Evolutionary conservation across 805 yeast species (phyloP).

Genomic region (Wilhelminamyces savonicus): DNA sequence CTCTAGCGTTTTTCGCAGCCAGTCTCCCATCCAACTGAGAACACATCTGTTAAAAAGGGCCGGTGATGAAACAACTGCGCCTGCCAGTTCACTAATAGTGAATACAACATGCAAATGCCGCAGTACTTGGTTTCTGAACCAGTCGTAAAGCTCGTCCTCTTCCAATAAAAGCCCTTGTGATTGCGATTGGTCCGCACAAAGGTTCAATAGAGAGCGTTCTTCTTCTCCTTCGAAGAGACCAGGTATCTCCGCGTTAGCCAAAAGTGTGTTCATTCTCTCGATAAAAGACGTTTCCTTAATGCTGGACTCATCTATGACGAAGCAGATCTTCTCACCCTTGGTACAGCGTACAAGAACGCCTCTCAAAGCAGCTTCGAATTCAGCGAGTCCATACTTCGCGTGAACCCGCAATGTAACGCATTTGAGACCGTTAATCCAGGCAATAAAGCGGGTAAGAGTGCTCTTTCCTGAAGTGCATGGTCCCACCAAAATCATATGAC

Average conservation of each 20-base stretch:
- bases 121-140: constrained; percentile 69
- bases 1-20: constrained; percentile 49
- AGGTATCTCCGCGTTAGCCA: constrained; percentile 90
- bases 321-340: constrained; percentile 57
- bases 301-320: constrained; percentile 76
- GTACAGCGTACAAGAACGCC: constrained; percentile 40
- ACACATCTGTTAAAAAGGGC: constrained; percentile 89
- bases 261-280: constrained; percentile 87
- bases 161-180: constrained; percentile 60
- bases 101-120: constrained; percentile 77
- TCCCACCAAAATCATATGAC: constrained; percentile 84
- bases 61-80: constrained; percentile 60
- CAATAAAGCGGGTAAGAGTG: constrained; percentile 69
- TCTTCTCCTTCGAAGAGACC: constrained; percentile 82
- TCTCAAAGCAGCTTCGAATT: constrained; percentile 65
- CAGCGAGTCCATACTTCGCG: constrained; percentile 45
- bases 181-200: constrained; percentile 52
- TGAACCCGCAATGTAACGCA: constrained; percentile 54
- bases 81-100: constrained; percentile 48
- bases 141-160: constrained; percentile 61
- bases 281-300: constrained; percentile 71
- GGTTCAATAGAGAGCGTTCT: constrained; percentile 40
- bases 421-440: constrained; percentile 83
- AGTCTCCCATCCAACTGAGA: constrained; percentile 81
- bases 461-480: constrained; percentile 78